Evolutionary conservation across 352 stramenopile species (phyloP), one percentile per base, ranked within the genome.

Genomic region (Phytophthora tentaculata): DNA sequence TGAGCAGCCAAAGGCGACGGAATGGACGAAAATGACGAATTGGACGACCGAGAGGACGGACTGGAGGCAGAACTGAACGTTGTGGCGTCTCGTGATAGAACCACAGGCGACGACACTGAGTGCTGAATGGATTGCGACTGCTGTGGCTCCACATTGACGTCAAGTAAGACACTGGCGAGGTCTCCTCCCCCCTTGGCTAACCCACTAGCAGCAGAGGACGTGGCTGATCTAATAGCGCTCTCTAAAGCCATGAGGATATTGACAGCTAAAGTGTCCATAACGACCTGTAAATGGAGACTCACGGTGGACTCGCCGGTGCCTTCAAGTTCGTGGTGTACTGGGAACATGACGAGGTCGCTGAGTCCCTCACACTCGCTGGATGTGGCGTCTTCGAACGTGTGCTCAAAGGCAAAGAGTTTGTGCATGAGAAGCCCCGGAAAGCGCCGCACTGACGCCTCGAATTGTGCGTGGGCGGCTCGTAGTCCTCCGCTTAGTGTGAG

Each of bases 401-500:
- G 84, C 61, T 96, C 86, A 55, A 96, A 96, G 22, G 84, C 86
- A 71, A 94, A 95, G 59, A 88, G 89, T 52, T 92, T 91, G 19
- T 91, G 83, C 50, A 95, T 67, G 35, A 96, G 69, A 14, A 90
- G 76, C n/a, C 76, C 80, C 0, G 80, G 81, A 44, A 94, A 92
- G 16, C 82, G 83, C 37, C 71, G 69, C 54, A 91, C 79, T 20
- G 83, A 88, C 48, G 83, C 72, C 61, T 83, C 76, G 49, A 94
- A 95, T 64, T 92, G 77, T 26, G 76, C 65, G 69, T 90, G 86
- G 2, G 86, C 87, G 35, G 79, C 73, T 19, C 69, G 48, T 47
- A 95, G 60, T 6, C 72, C 72, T 9, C 56, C 61, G 19, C 50
- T 43, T 19, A 76, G 77, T 26, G 80, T 77, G 43, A 88, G 87